These are phyloP conservation scores for Pestalotiopsis sp. DNA, from an alignment of 2,329 filamentous ascomycete species.

Conservation along the genomic window DNA sequence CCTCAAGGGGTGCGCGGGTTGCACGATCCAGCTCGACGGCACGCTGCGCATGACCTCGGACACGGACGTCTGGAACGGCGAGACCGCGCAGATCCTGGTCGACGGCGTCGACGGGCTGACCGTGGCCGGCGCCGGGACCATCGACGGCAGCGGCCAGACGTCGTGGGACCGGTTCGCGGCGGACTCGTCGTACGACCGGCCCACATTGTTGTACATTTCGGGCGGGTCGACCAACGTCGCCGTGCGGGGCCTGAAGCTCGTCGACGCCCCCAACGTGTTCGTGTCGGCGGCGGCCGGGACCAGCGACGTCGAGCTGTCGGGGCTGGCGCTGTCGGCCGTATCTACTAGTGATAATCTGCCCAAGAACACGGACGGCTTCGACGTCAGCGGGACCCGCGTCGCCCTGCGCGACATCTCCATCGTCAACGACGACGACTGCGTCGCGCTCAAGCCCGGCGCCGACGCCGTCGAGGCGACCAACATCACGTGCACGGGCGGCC, in stretches of 20 bases:
- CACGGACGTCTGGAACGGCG: constrained; percentile 43
- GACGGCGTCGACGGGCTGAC: constrained; percentile 38
- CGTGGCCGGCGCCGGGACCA: constrained; percentile 42
- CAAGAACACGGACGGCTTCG: constrained; percentile 47
- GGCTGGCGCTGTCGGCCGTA: constrained; percentile 33
- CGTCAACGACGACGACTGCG: constrained; percentile 46
- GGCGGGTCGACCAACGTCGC: constrained; percentile 38
- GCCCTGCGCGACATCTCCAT: constrained; percentile 38
- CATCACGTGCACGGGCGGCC: constrained; percentile 47
- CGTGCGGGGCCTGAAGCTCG: constrained; percentile 38
- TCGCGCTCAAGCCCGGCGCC: constrained; percentile 44
- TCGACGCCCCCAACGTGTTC: constrained; percentile 41
- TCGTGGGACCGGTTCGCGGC: constrained; percentile 42
- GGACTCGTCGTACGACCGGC: constrained; percentile 39
- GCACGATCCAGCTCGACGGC: constrained; percentile 49
- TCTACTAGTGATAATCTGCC: constrained; percentile 39
- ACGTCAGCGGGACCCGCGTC: constrained; percentile 39
- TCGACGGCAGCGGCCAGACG: constrained; percentile 50
- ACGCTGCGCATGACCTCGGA: constrained; percentile 40
- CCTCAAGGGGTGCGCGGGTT: constrained; percentile 43
- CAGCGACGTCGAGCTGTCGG: not conserved
- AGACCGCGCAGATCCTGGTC: constrained; percentile 41
- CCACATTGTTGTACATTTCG: constrained; percentile 43
- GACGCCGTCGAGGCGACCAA: constrained; percentile 40
- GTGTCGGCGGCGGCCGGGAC: not conserved